A percentile compares a stretch with the other conserved stretches of the same genome.
Conservation (phyloP, 2,329 filamentous ascomycete species). For the Beauveria caledonica region DNA sequence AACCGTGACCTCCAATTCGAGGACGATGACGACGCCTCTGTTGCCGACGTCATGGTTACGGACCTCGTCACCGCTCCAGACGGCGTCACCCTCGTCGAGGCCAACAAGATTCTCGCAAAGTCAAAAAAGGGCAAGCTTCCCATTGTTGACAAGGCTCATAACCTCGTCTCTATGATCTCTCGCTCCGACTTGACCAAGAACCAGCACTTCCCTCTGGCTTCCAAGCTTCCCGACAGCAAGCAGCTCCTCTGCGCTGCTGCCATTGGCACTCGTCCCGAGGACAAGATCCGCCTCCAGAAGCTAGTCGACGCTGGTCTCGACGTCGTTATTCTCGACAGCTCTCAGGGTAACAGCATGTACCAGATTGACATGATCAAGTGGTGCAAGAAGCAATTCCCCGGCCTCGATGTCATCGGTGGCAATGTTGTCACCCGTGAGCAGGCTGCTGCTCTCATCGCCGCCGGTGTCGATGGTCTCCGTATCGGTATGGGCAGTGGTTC, state of each 20-base stretch:
- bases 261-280: conserved; percentile 89
- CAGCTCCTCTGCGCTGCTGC: conserved; percentile 93
- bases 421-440: conserved; percentile 98
- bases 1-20: conserved; percentile 98
- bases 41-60: conserved; percentile 90
- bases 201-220: conserved; percentile 90
- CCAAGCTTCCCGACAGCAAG: conserved; percentile 93
- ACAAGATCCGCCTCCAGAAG: conserved; percentile 77
- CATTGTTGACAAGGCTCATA: conserved; percentile 75
- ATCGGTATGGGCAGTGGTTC: conserved; percentile 99
- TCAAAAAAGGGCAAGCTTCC: conserved; percentile 99
- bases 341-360: conserved; percentile 97
- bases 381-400: conserved; percentile 79
- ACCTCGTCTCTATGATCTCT: conserved; percentile 86
- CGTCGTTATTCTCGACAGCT: conserved; percentile 90
- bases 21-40: conserved; percentile 59
- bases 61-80: conserved; percentile 81
- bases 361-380: conserved; percentile 98
- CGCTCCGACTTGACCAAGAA: conserved; percentile 98
- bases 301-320: conserved; percentile 93
- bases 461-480: conserved; percentile 89
- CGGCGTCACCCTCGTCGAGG: conserved; percentile 77
- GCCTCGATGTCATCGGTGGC: conserved; percentile 90
- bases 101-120: conserved; percentile 85
- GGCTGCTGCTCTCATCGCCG: conserved; percentile 83